Evolutionary conservation across 2,329 filamentous ascomycete genomes (phyloP), one percentile per base, ranked within the genome.

Genomic region (Dactylellina haptotyla): DNA sequence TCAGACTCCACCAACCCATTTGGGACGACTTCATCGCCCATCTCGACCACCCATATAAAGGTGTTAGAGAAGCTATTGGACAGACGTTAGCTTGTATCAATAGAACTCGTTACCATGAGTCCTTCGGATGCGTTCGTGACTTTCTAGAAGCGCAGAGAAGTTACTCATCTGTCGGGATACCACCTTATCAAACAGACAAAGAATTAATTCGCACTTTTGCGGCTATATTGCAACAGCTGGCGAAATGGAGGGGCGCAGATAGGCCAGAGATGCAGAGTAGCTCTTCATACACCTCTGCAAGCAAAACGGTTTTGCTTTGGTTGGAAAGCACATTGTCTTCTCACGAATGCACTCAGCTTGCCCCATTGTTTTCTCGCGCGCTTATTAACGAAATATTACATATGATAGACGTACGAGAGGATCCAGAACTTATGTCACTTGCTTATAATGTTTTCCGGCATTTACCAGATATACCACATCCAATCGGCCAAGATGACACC

Each of bases 331-430:
- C 92, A 14, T 84, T 99, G 2, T 92, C 91, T 1, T 96, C 92
- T 0, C 91, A 96, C 75, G 95, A 98, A 80, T 99, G 95, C 81
- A 96, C 88, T 0, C 90, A 95, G 79, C 87, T 99, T 12, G 88
- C 96, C 16, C 88, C 89, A 2, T 98, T 97, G 85, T 98, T 99
- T 84, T 90, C 93, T 0, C 86, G 91, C 34, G 85, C 90, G 0
- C 94, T 98, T 79, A 95, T 96, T 80, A 91, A 95, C 78, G 91
- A 97, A 80, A 87, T 99, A 12, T 84, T 99, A 58, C 93, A 99
- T 83, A 99, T 99, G 95, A 99, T 99, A 94, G 95, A 99, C 79
- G 92, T 99, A 80, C 98, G 98, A 81, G 95, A 99, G 81, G 95
- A 99, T 78, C 93, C 92, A 0, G 96, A 99, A 81, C 86, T 99